Conservation (phyloP, 2,329 filamentous ascomycete genomes). For the Tolypocladium sp. region DNA sequence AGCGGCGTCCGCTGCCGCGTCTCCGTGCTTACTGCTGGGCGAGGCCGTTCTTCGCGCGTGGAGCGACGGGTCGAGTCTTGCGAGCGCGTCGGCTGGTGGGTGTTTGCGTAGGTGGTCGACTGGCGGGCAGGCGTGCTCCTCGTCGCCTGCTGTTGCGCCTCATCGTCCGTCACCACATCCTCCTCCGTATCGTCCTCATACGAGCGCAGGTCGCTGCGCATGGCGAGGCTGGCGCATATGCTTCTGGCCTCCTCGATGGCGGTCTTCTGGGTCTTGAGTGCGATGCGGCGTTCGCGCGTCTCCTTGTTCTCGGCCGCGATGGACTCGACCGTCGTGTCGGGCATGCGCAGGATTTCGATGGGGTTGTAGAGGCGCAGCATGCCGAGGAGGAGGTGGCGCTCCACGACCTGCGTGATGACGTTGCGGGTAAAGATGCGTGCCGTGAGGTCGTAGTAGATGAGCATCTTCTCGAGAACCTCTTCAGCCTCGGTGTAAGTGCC, state of each 20-base stretch:
- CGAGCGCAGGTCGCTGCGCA: slow-evolving; percentile 39
- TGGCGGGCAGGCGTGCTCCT: slow-evolving; percentile 7
- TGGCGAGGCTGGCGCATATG: slow-evolving; percentile 39
- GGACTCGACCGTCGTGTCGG: slow-evolving; percentile 32
- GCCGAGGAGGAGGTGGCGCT: slow-evolving; percentile 40
- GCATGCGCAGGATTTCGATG: slow-evolving; percentile 40
- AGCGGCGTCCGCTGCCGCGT: slow-evolving; percentile 5
- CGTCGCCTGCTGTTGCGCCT: slow-evolving; percentile 9
- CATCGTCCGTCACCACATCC: slow-evolving; percentile 20
- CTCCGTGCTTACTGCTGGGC: not conserved
- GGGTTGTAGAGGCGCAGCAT: slow-evolving; percentile 44
- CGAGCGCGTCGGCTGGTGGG: slow-evolving; percentile 1
- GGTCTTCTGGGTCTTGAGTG: slow-evolving; percentile 37
- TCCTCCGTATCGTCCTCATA: slow-evolving; percentile 27
- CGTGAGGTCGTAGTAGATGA: slow-evolving; percentile 45
- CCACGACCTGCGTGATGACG: slow-evolving; percentile 42
- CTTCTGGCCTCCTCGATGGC: slow-evolving; percentile 41
- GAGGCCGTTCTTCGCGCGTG: slow-evolving; percentile 2
- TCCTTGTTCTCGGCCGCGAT: slow-evolving; percentile 46
- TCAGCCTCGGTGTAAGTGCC: slow-evolving; percentile 40
- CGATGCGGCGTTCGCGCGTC: slow-evolving; percentile 37
- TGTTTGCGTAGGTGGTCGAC: not conserved
- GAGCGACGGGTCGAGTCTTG: slow-evolving; percentile 12
- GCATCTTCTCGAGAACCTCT: slow-evolving; percentile 46
- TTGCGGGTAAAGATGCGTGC: slow-evolving; percentile 43